These are phyloP conservation scores for Calonectria pauciramosa DNA, from an alignment of 2,329 filamentous ascomycete genomes.

Conservation along the genomic window DNA sequence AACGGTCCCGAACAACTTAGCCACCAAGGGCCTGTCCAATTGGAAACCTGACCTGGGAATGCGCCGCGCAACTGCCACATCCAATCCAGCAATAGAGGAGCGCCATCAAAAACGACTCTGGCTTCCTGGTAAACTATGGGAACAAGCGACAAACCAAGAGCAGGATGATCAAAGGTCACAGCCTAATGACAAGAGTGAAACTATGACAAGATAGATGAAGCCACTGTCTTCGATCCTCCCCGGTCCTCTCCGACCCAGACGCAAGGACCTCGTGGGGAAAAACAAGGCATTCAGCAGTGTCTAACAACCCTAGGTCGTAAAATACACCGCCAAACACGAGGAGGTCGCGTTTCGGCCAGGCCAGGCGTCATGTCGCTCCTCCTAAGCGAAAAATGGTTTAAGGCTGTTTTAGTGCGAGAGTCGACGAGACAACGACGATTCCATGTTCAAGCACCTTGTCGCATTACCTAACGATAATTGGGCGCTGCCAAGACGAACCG, in stretches of 20 bases:
- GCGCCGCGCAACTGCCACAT: conserved; percentile 13
- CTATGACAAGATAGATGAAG: neutral
- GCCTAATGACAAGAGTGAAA: neutral
- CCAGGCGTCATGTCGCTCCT: neutral
- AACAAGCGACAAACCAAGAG: neutral
- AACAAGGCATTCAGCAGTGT: neutral
- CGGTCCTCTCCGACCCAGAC: neutral
- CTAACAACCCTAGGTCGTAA: neutral
- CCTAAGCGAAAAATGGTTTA: conserved; percentile 10
- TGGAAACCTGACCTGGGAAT: conserved; percentile 54
- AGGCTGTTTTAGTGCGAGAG: conserved; percentile 23
- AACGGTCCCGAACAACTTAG: conserved; percentile 56
- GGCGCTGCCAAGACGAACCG: conserved; percentile 33
- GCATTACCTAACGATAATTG: conserved; percentile 25
- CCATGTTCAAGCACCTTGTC: conserved; percentile 17
- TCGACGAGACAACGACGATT: conserved; percentile 24
- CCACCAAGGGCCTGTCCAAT: conserved; percentile 56
- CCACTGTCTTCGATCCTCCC: neutral
- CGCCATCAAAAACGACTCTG: conserved; percentile 32
- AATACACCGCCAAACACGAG: neutral
- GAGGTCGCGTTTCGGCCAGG: neutral
- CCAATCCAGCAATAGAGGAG: conserved; percentile 22
- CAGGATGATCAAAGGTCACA: neutral
- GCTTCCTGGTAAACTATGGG: conserved; percentile 33
- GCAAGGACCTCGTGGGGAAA: neutral